phyloP scores from a whole-genome alignment of 2,329 filamentous ascomycete species.

The Beauveria scarabaeidicola region DNA sequence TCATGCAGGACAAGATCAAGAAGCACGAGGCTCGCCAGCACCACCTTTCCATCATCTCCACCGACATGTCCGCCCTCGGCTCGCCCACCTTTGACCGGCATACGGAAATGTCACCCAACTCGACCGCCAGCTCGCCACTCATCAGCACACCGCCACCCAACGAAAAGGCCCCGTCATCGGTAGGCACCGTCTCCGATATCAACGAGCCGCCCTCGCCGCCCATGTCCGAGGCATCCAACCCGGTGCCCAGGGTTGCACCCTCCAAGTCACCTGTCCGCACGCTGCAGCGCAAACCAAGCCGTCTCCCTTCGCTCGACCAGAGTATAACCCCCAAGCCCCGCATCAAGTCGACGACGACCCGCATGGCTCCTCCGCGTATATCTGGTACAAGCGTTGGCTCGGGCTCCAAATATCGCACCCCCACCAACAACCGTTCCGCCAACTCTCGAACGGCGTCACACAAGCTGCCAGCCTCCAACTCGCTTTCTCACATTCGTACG shows the following conservation, averaged over 20 bases:
- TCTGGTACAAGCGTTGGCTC: conserved; percentile 30
- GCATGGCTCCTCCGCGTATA: conserved; percentile 30
- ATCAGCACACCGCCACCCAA: conserved; percentile 73
- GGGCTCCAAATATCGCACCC: conserved; percentile 41
- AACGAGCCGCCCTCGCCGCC: conserved; percentile 88
- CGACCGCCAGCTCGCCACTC: conserved; percentile 86
- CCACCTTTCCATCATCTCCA: conserved; percentile 51
- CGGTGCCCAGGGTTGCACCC: conserved; percentile 43
- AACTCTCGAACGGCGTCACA: conserved; percentile 48
- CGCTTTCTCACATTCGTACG: conserved; percentile 84
- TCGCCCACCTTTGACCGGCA: conserved; percentile 66
- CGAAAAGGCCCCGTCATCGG: conserved; percentile 50
- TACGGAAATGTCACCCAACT: conserved; percentile 65
- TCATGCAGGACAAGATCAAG: conserved; percentile 87
- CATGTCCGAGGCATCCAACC: conserved; percentile 74
- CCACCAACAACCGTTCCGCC: conserved; percentile 33
- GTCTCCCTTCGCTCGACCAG: conserved; percentile 46
- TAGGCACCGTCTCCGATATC: conserved; percentile 52
- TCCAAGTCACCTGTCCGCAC: conserved; percentile 26
- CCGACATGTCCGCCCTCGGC: conserved; percentile 53
- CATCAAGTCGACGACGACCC: conserved; percentile 32
- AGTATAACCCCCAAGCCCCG: conserved; percentile 51
- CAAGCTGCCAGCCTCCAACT: conserved; percentile 52
- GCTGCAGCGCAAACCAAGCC: conserved; percentile 34
- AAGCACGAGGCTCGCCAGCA: conserved; percentile 47